phyloP scores from a whole-genome alignment of 2,329 filamentous ascomycete genomes.

The Pseudocercospora macadamiae region DNA sequence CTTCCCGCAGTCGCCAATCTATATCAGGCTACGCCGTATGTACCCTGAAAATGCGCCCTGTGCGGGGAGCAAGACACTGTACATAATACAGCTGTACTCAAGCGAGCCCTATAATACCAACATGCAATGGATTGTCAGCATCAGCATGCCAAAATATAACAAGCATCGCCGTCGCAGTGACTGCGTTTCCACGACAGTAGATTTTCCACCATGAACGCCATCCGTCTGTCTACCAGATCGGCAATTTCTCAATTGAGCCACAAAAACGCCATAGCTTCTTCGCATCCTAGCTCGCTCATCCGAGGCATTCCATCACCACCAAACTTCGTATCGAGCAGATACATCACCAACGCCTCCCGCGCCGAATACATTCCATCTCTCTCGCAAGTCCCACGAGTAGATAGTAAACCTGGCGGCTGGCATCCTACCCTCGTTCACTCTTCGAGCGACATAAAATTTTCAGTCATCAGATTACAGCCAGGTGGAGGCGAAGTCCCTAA shows the following conservation, averaged over 20 bases:
- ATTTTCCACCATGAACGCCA: background rate
- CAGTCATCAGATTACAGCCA: conserved; percentile 12
- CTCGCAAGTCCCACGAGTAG: conserved; percentile 2
- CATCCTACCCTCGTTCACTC: conserved; percentile 21
- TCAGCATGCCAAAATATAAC: too few relatives aligned
- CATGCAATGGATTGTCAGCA: too few relatives aligned
- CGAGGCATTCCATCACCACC: background rate
- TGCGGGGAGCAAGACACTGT: background rate
- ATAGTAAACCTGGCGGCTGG: conserved; percentile 19
- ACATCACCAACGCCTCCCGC: conserved; percentile 13
- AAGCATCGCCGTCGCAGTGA: too few relatives aligned
- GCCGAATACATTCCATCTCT: conserved; percentile 17
- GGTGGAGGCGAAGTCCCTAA: conserved; percentile 19
- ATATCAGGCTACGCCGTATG: background rate
- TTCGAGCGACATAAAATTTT: conserved; percentile 22
- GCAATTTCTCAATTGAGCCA: background rate
- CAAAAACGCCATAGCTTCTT: background rate
- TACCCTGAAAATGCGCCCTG: background rate
- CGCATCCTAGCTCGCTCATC: background rate
- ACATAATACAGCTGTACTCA: background rate
- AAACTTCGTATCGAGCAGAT: background rate
- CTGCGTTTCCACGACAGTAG: too few relatives aligned
- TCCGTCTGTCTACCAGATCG: background rate
- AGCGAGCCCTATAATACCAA: background rate
- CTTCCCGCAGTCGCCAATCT: background rate